phyloP scores from a whole-genome alignment of 2,329 filamentous ascomycete genomes.

The Aspergillus proliferans region DNA sequence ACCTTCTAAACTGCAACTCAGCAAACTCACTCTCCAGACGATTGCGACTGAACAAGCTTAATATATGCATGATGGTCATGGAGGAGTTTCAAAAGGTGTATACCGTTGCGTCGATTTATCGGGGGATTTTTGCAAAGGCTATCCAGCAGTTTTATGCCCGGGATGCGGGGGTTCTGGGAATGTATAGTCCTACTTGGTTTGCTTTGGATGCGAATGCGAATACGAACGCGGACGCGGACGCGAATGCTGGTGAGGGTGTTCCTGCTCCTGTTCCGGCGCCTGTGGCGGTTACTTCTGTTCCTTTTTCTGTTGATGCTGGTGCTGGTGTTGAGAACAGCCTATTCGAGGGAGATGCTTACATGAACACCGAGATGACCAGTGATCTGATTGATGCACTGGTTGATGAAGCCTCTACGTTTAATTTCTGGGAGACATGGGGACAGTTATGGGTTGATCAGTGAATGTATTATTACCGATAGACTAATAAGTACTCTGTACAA shows the following conservation, averaged over 20 bases:
- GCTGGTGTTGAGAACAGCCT: not conserved
- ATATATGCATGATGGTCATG: constrained; percentile 18
- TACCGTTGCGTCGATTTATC: constrained; percentile 6
- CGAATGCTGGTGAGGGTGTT: not conserved
- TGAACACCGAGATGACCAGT: not conserved
- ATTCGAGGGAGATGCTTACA: not conserved
- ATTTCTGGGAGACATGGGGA: constrained; percentile 5
- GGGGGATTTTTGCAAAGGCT: constrained; percentile 6
- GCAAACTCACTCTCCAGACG: constrained; percentile 10
- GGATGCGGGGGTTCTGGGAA: not conserved
- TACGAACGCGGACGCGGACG: not conserved
- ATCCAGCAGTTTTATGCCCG: constrained; percentile 6
- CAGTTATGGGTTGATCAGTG: not conserved
- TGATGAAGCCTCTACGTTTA: constrained; percentile 4
- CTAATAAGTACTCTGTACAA: not conserved
- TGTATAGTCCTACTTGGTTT: not conserved
- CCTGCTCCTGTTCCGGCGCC: not conserved
- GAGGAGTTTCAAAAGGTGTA: constrained; percentile 17
- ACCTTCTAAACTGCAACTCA: constrained; percentile 21
- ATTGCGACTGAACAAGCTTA: constrained; percentile 15
- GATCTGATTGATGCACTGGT: constrained; percentile 4
- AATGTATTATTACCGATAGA: not conserved
- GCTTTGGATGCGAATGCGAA: not conserved
- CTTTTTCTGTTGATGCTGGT: not conserved
- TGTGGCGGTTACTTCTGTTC: not conserved